phyloP scores from a whole-genome alignment of 495 filamentous ascomycete species.

The Aspergillus taichungensis region DNA sequence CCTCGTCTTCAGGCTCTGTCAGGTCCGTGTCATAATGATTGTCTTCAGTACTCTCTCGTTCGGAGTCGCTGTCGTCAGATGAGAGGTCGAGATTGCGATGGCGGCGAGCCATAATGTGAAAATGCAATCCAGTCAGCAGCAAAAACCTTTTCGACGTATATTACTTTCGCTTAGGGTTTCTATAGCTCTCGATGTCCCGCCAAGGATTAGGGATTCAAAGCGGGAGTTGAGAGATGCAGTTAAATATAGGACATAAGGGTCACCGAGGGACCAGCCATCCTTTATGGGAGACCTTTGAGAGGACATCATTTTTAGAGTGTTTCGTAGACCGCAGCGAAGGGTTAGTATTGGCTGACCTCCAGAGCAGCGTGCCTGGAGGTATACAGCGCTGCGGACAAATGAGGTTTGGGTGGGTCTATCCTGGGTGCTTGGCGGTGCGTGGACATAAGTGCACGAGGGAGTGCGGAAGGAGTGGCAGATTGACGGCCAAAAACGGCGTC shows the following conservation, averaged over 20 bases:
- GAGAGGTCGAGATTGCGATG: slow-evolving; percentile 4
- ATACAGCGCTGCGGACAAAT: slow-evolving; percentile 3
- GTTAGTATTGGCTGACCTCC: background rate
- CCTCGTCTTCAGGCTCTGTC: slow-evolving; percentile 15
- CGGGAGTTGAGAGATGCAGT: too few species aligned
- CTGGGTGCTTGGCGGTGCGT: slow-evolving; percentile 4
- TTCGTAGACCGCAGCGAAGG: slow-evolving; percentile 1
- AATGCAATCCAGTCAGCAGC: background rate
- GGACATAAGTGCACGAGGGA: background rate
- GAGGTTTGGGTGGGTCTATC: background rate
- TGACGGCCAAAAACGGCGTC: slow-evolving; percentile 13
- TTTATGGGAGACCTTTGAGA: slow-evolving; percentile 2
- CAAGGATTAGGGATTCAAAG: too few species aligned
- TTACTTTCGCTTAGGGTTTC: background rate
- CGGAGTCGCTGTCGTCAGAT: slow-evolving; percentile 12
- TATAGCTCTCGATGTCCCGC: too few species aligned
- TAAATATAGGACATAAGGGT: slow-evolving; percentile 3
- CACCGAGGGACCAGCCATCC: slow-evolving; percentile 1
- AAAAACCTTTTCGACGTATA: slow-evolving; percentile 1
- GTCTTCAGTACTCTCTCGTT: slow-evolving; percentile 12
- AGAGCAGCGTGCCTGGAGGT: background rate
- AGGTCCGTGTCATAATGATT: slow-evolving; percentile 13
- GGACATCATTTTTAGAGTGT: slow-evolving; percentile 8
- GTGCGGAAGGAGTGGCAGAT: slow-evolving; percentile 14
- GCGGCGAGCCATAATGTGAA: slow-evolving; percentile 13